phyloP scores from a whole-genome alignment of 2,329 filamentous ascomycete genomes.

The Mycocentrospora acerina region DNA sequence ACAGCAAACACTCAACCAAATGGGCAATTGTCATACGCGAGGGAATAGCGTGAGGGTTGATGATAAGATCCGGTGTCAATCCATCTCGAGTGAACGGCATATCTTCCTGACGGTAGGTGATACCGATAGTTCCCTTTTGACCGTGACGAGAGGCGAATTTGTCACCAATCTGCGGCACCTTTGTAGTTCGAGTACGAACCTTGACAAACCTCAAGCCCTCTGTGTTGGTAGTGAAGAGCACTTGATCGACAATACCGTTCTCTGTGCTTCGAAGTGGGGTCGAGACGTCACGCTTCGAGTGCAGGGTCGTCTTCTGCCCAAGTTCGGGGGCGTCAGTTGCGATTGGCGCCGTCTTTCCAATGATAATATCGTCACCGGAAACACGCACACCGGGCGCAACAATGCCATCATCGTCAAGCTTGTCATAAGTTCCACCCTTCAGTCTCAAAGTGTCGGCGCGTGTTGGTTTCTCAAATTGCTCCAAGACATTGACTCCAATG shows the following conservation, averaged over 20 bases:
- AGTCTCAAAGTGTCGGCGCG: constrained; percentile 84
- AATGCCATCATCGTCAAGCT: constrained; percentile 94
- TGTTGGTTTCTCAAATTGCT: constrained; percentile 94
- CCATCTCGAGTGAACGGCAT: constrained; percentile 97
- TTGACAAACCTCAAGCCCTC: constrained; percentile 97
- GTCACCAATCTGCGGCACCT: constrained; percentile 97
- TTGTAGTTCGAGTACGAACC: constrained; percentile 94
- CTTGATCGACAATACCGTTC: constrained; percentile 92
- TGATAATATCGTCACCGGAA: constrained; percentile 97
- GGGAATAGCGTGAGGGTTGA: constrained; percentile 98
- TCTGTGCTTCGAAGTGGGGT: constrained; percentile 94
- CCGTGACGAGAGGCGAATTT: constrained; percentile 99
- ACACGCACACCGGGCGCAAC: constrained; percentile 92
- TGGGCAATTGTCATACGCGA: constrained; percentile 99
- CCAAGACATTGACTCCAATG: constrained; percentile 88
- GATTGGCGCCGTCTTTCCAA: constrained; percentile 96
- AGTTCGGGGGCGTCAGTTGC: constrained; percentile 90
- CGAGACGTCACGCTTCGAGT: constrained; percentile 93
- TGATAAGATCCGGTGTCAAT: constrained; percentile 91
- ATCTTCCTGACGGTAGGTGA: constrained; percentile 95
- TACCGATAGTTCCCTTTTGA: constrained; percentile 98
- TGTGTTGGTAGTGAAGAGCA: constrained; percentile 89
- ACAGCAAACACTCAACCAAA: constrained; percentile 97
- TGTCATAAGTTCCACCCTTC: constrained; percentile 95
- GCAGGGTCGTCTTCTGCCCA: constrained; percentile 84